Percentiles rank a stretch among this genome's conserved stretches.
Conservation (phyloP, 495 filamentous ascomycete species). For the Lichenothelia convexa region DNA sequence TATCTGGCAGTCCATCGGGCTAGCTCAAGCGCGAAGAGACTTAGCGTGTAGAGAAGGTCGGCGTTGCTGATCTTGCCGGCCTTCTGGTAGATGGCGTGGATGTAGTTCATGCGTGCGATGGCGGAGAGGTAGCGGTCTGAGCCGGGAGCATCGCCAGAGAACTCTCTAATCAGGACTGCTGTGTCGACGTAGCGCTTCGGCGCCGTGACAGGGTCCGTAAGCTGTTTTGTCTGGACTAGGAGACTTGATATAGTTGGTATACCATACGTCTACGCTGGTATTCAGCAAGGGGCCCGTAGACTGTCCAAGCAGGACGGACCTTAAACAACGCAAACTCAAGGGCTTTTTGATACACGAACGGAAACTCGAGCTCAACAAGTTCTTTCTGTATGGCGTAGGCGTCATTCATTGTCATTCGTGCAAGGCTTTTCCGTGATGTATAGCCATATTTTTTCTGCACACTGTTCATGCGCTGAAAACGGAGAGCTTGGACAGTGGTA, state of each 20-base stretch:
- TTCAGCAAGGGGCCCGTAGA: no score
- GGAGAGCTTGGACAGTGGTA: neutral
- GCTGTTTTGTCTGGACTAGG: slow-evolving; percentile 38
- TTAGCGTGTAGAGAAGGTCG: slow-evolving; percentile 51
- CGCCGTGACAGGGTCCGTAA: slow-evolving; percentile 28
- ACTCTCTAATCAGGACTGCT: slow-evolving; percentile 35
- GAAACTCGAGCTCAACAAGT: slow-evolving; percentile 3
- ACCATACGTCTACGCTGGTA: slow-evolving; percentile 37
- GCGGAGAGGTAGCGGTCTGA: slow-evolving; percentile 29
- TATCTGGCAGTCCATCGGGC: slow-evolving; percentile 36
- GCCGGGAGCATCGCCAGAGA: slow-evolving; percentile 28
- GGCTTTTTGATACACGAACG: slow-evolving; percentile 30
- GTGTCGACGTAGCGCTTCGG: slow-evolving; percentile 43
- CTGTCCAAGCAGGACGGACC: no score
- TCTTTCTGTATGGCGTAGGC: neutral
- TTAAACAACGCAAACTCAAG: slow-evolving; percentile 50
- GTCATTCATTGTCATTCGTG: slow-evolving; percentile 1
- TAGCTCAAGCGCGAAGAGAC: slow-evolving; percentile 41
- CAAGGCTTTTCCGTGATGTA: slow-evolving; percentile 5
- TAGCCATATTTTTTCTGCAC: neutral
- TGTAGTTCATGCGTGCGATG: slow-evolving; percentile 46
- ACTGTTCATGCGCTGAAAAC: neutral
- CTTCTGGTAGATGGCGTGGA: slow-evolving; percentile 41
- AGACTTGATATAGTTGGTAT: slow-evolving; percentile 42
- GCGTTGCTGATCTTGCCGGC: slow-evolving; percentile 41